Evolutionary conservation across 208 protist species (phyloP).

Genomic region (Crithidia sp.): DNA sequence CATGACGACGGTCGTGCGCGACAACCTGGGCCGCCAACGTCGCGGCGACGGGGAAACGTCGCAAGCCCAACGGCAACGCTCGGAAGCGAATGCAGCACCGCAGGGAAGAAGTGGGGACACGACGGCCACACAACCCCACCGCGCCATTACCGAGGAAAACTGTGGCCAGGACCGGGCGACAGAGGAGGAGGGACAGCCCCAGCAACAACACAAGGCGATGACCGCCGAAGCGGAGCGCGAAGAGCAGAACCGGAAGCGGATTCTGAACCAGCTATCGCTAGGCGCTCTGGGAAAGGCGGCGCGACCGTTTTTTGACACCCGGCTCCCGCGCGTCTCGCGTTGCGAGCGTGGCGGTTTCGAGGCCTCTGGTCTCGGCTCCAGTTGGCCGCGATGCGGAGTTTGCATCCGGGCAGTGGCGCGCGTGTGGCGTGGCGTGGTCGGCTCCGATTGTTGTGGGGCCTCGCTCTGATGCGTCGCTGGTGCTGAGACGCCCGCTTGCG

Average conservation of each 20-base stretch:
- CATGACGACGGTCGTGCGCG: constrained; percentile 21
- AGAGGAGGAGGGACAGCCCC: background rate
- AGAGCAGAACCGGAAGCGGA: constrained; percentile 1
- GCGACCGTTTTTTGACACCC: constrained; percentile 9
- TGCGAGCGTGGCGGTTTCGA: background rate
- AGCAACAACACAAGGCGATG: background rate
- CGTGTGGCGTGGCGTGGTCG: too few species aligned
- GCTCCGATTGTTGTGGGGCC: too few species aligned
- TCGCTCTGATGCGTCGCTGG: too few species aligned
- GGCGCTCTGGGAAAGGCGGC: constrained; percentile 26
- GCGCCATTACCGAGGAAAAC: background rate
- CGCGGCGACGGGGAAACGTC: background rate
- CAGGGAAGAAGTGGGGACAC: background rate
- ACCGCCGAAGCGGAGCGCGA: background rate
- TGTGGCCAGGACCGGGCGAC: background rate
- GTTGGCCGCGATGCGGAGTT: background rate
- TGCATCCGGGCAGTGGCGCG: background rate
- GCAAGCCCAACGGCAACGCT: background rate
- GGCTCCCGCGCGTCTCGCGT: background rate
- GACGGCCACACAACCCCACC: background rate
- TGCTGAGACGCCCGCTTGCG: too few species aligned
- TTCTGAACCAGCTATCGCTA: constrained; percentile 18
- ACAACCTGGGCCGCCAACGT: background rate
- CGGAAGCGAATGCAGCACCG: background rate
- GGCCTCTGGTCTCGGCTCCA: background rate